phyloP scores from a whole-genome alignment of 1,284 basidiomycete genomes.

The Melanopsichium pennsylvanicum region DNA sequence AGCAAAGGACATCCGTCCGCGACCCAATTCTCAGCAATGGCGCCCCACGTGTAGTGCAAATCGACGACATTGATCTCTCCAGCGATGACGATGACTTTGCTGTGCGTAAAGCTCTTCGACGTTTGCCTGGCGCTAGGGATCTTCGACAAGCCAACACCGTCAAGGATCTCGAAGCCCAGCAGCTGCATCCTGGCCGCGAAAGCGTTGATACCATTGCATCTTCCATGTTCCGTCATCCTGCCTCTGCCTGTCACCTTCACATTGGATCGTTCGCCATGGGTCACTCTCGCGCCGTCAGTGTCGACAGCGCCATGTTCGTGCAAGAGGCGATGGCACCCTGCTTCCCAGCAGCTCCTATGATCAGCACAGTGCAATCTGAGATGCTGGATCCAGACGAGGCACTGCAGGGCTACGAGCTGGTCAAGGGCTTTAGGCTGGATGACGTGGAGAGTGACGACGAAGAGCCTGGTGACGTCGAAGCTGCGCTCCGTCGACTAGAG shows the following conservation, averaged over 20 bases:
- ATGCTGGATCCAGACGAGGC: constrained; percentile 61
- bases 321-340: background rate
- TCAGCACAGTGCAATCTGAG: constrained; percentile 52
- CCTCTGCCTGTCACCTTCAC: constrained; percentile 10
- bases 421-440: constrained; percentile 57
- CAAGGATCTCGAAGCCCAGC: constrained; percentile 39
- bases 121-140: constrained; percentile 58
- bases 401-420: constrained; percentile 57
- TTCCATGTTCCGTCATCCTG: constrained; percentile 25
- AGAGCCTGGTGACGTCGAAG: constrained; percentile 59
- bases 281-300: constrained; percentile 27
- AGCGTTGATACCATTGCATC: constrained; percentile 53
- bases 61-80: constrained; percentile 62
- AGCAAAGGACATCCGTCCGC: constrained; percentile 13
- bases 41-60: constrained; percentile 57
- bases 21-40: constrained; percentile 28
- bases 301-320: constrained; percentile 24
- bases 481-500: constrained; percentile 55
- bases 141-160: constrained; percentile 56
- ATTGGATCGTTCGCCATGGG: constrained; percentile 23
- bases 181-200: constrained; percentile 14
- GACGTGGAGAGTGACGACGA: constrained; percentile 57
- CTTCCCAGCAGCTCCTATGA: constrained; percentile 24
- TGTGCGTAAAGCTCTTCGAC: constrained; percentile 53
- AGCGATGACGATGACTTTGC: constrained; percentile 62